Conservation (phyloP, 495 filamentous ascomycete species). For the Penicillium alfredii region DNA sequence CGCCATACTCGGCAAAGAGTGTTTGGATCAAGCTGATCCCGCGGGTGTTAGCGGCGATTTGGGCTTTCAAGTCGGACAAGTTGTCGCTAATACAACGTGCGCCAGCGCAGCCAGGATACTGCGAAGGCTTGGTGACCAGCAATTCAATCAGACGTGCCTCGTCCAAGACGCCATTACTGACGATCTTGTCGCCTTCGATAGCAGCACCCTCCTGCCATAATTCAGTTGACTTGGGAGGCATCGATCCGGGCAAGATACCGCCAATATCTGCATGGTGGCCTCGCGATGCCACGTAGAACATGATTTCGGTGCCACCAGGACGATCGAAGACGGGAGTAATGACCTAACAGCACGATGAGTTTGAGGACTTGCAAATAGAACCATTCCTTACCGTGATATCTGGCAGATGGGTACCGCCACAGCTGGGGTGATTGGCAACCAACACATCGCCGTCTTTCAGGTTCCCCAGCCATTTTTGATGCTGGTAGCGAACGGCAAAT, state of each 20-base stretch:
- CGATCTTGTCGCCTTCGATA: conserved; percentile 90
- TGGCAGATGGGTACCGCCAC: conserved; percentile 80
- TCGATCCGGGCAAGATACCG: conserved; percentile 89
- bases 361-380: not conserved
- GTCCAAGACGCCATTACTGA: conserved; percentile 83
- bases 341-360: conserved; percentile 31
- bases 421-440: conserved; percentile 93
- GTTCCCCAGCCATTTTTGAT: conserved; percentile 83
- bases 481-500: conserved; percentile 88
- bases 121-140: conserved; percentile 74
- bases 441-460: conserved; percentile 88
- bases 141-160: conserved; percentile 81
- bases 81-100: conserved; percentile 91
- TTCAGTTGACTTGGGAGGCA: conserved; percentile 92
- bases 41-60: conserved; percentile 93
- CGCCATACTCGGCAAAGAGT: conserved; percentile 84
- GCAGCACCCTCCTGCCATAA: conserved; percentile 92
- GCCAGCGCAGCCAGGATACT: conserved; percentile 81
- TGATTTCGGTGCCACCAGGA: conserved; percentile 67
- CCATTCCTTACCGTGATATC: conserved; percentile 72
- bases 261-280: conserved; percentile 98
- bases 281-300: conserved; percentile 94
- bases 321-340: conserved; percentile 75
- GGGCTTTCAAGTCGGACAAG: conserved; percentile 91
- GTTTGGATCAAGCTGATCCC: conserved; percentile 84